phyloP scores from a whole-genome alignment of 2,329 filamentous ascomycete species.

The Akanthomyces uredinophilus region DNA sequence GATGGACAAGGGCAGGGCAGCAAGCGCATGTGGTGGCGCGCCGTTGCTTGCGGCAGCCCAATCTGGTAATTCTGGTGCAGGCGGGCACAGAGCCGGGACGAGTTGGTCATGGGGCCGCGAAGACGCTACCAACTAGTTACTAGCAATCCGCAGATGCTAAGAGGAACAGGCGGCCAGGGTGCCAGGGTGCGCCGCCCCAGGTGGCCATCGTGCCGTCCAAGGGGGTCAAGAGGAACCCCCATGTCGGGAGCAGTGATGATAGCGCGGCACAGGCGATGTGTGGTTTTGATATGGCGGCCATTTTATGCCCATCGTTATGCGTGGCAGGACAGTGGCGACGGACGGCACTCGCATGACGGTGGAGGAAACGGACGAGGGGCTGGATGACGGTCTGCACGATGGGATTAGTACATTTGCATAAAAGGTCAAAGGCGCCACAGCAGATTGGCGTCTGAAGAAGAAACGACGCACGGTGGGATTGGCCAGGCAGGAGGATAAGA shows the following conservation, averaged over 20 bases:
- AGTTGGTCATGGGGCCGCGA: not conserved
- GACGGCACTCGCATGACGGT: not conserved
- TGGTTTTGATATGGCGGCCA: not conserved
- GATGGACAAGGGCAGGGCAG: not conserved
- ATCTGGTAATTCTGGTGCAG: constrained; percentile 12
- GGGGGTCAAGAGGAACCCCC: not conserved
- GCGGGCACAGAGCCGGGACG: constrained; percentile 7
- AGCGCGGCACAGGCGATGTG: not conserved
- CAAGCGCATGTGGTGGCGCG: constrained; percentile 13
- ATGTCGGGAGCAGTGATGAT: not conserved
- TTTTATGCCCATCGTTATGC: too few species aligned
- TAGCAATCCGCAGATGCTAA: not conserved
- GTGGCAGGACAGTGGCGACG: not conserved
- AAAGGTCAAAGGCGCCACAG: not conserved
- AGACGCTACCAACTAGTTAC: not conserved
- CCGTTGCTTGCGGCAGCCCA: constrained; percentile 10
- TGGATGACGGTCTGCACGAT: not conserved
- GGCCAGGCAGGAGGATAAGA: not conserved
- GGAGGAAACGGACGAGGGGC: not conserved
- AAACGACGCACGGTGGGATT: not conserved
- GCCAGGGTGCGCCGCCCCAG: not conserved
- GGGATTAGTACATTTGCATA: not conserved
- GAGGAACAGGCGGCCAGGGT: not conserved
- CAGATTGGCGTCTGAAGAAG: not conserved
- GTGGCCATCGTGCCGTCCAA: not conserved